Base-by-base conservation (phyloP, 306 rosid species). In the Lathyrus oleraceus region DNA sequence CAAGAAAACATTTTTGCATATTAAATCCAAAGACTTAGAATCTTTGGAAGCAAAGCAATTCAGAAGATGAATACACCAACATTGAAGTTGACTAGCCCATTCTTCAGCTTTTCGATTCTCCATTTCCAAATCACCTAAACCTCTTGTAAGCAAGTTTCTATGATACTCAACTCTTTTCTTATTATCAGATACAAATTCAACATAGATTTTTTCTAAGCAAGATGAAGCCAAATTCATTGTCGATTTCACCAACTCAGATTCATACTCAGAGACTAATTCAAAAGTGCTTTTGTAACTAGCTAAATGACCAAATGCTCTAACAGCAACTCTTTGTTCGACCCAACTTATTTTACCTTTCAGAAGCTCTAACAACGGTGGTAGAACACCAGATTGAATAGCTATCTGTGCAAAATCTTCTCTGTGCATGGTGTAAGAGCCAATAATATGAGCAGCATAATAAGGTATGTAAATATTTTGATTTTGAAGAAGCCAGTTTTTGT, bases 341-440 rank as follows among this genome's bases (percentile, higher is more conserved):
- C 97, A 91, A 35, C 84, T 87, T 17, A 89, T 62, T 25, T 71
- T 76, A 11, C 96, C 96, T 12, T 77, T 71, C 0, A 91, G 69
- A 5, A 91, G 90, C 67, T 89, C 94, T 38, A 91, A 19, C 25
- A 89, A 59, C 5, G 94, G 91, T 0, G 81, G 86, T 9, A 91
- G 76, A 2, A 89, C 91, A 2, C 97, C 96, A 0, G 89, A 79
- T 19, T 83, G 38, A 0, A 79, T 96, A 0, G 97, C 96, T 57
- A 61, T 49, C 58, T 85, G 81, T 11, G 91, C 88, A 35, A 87
- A 91, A 69, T 84, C 86, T 3, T 75, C 83, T 62, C 69, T 81
- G 61, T 91, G 85, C 85, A 89, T 85, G 5, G 97, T 91, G 69
- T 89, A 88, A 38, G 97, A 91, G 11, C 97, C 97, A 65, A 91